A percentile compares a stretch with the other conserved stretches of the same genome.
These are phyloP conservation scores for Nitzschia inconspicua DNA, from an alignment of 108 stramenopile species.

Conservation along the genomic window DNA sequence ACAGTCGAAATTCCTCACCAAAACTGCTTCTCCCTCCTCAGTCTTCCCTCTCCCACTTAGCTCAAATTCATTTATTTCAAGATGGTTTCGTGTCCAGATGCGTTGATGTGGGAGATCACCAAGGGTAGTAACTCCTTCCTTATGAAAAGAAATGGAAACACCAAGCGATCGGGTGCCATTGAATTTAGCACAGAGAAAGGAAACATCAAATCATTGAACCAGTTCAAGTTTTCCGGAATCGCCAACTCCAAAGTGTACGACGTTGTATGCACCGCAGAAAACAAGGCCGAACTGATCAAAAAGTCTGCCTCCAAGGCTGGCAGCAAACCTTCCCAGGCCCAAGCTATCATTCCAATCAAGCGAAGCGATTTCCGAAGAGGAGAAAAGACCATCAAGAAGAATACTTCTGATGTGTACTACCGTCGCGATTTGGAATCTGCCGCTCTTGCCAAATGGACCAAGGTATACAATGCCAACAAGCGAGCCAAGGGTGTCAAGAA, in stretches of 20 bases:
- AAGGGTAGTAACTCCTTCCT: conserved; percentile 88
- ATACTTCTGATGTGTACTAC: conserved; percentile 83
- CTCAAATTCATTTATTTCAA: no score
- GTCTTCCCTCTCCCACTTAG: no score
- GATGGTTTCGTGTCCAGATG: conserved; percentile 80
- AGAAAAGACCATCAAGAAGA: conserved; percentile 66
- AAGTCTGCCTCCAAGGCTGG: conserved; percentile 85
- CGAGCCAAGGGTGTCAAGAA: conserved; percentile 84
- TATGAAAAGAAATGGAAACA: conserved; percentile 87
- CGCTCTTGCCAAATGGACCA: conserved; percentile 83
- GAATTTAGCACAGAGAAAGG: conserved; percentile 84
- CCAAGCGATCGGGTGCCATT: conserved; percentile 82
- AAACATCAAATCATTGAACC: conserved; percentile 84
- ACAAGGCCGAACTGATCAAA: conserved; percentile 68
- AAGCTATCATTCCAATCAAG: conserved; percentile 76
- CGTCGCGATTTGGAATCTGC: conserved; percentile 83
- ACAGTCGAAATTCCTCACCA: no score
- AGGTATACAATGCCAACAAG: conserved; percentile 86
- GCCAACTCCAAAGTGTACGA: conserved; percentile 87
- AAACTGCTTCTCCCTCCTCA: no score
- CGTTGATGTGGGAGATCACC: conserved; percentile 90
- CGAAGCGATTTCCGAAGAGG: conserved; percentile 81
- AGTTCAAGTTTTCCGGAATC: conserved; percentile 91
- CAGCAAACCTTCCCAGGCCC: conserved; percentile 53
- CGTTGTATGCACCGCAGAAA: conserved; percentile 60